Percentiles rank a stretch among this genome's conserved stretches.
Conservation (phyloP, 2,329 filamentous ascomycete genomes). For the Neonectria hederae region DNA sequence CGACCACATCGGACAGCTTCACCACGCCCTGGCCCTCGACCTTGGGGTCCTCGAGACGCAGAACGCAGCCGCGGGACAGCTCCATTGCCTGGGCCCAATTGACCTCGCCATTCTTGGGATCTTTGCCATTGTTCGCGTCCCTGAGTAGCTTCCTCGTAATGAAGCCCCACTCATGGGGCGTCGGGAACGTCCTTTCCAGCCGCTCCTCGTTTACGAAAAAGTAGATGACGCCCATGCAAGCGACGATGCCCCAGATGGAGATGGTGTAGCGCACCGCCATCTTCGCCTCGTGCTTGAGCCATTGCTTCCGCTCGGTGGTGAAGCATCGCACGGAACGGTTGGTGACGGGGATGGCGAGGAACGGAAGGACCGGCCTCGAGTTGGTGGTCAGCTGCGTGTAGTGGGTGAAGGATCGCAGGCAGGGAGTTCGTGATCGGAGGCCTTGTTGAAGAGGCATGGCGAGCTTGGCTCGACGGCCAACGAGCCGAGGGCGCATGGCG, state of each 20-base stretch:
- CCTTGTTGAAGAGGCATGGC: slow-evolving; percentile 23
- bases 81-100: slow-evolving; percentile 76
- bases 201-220: slow-evolving; percentile 77
- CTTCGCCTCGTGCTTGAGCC: slow-evolving; percentile 75
- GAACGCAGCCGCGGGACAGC: slow-evolving; percentile 67
- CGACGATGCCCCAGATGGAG: slow-evolving; percentile 71
- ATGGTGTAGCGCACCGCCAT: slow-evolving; percentile 74
- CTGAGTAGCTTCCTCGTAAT: slow-evolving; percentile 74
- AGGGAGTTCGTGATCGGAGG: slow-evolving; percentile 30
- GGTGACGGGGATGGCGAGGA: slow-evolving; percentile 57
- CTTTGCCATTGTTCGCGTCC: slow-evolving; percentile 67
- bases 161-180: slow-evolving; percentile 83
- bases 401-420: slow-evolving; percentile 41
- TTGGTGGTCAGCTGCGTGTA: slow-evolving; percentile 44
- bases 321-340: slow-evolving; percentile 73
- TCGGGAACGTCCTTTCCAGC: slow-evolving; percentile 79
- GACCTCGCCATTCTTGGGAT: slow-evolving; percentile 60
- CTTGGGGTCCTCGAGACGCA: slow-evolving; percentile 73
- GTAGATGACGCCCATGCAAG: slow-evolving; percentile 68
- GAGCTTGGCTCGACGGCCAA: slow-evolving; percentile 43
- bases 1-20: slow-evolving; percentile 67
- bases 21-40: slow-evolving; percentile 74
- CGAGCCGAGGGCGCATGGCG: slow-evolving; percentile 53
- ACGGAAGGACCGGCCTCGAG: slow-evolving; percentile 54
- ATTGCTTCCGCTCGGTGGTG: slow-evolving; percentile 79